Evolutionary conservation across 345 rosid genomes (phyloP).

Genomic region (Eucalyptus albens): DNA sequence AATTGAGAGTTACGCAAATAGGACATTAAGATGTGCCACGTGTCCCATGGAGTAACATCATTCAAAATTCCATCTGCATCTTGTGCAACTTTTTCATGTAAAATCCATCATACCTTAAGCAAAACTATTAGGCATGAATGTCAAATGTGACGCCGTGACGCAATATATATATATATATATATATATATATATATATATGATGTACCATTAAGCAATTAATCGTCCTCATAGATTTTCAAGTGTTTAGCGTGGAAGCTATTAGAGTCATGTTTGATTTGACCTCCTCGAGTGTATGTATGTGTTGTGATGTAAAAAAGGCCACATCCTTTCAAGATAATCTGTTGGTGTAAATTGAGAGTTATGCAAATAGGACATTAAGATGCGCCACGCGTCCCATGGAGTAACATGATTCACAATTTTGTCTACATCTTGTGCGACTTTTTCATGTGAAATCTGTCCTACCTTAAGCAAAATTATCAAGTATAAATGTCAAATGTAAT

Average conservation of each 20-base stretch:
- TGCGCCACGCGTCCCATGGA: not conserved
- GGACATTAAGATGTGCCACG: accelerated
- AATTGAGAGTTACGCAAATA: not conserved
- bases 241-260: not conserved
- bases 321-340: too few species aligned
- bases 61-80: not conserved
- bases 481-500: too few species aligned
- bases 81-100: not conserved
- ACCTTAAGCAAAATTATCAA: not conserved
- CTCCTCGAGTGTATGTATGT: too few species aligned
- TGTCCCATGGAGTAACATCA: not conserved
- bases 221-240: not conserved
- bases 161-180: too few species aligned
- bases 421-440: not conserved
- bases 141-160: not conserved
- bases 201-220: not conserved
- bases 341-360: too few species aligned
- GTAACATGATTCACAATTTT: not conserved
- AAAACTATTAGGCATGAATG: not conserved
- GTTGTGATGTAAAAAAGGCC: not conserved
- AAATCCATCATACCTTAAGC: not conserved
- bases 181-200: too few species aligned
- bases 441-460: not conserved
- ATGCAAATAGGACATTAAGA: not conserved
- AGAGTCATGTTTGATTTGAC: not conserved